phyloP scores from a whole-genome alignment of 1,284 basidiomycete genomes.

The Tilletia indica region DNA sequence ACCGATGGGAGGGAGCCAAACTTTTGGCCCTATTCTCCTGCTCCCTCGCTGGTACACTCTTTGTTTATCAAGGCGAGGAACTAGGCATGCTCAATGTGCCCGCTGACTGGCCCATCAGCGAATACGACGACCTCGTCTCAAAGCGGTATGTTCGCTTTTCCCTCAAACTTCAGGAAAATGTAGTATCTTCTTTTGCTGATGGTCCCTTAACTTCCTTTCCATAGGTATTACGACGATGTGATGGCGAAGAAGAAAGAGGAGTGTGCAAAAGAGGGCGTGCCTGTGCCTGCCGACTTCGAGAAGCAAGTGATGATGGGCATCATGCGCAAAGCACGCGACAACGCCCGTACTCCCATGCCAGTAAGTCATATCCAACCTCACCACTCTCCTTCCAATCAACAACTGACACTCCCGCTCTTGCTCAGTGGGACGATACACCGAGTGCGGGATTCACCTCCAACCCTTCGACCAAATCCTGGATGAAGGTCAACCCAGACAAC shows the following conservation, averaged over 20 bases:
- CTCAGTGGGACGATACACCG: conserved; percentile 63
- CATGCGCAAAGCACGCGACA: conserved; percentile 69
- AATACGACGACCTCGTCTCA: conserved; percentile 69
- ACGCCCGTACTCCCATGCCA: conserved; percentile 69
- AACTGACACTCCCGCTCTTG: background rate
- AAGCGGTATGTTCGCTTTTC: conserved; percentile 20
- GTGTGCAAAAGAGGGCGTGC: conserved; percentile 46
- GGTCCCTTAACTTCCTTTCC: conserved; percentile 25
- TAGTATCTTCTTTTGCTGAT: background rate
- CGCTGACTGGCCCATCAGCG: conserved; percentile 67
- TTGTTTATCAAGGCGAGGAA: conserved; percentile 67
- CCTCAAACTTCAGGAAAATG: background rate
- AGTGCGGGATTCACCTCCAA: conserved; percentile 69
- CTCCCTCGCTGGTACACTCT: conserved; percentile 68
- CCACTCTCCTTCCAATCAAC: conserved; percentile 31
- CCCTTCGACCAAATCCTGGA: conserved; percentile 65
- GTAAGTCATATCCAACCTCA: conserved; percentile 30
- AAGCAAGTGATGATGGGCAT: conserved; percentile 58
- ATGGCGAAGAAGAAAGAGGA: conserved; percentile 25
- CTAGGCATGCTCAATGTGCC: conserved; percentile 72
- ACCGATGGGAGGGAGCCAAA: conserved; percentile 59
- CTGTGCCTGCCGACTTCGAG: conserved; percentile 13
- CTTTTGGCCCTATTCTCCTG: conserved; percentile 67
- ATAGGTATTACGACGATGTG: conserved; percentile 36
- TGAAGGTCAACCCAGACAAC: conserved; percentile 70